Evolutionary conservation across 2,329 filamentous ascomycete genomes (phyloP), one percentile per base, ranked within the genome.

Genomic region (Pseudogymnoascus verrucosus): DNA sequence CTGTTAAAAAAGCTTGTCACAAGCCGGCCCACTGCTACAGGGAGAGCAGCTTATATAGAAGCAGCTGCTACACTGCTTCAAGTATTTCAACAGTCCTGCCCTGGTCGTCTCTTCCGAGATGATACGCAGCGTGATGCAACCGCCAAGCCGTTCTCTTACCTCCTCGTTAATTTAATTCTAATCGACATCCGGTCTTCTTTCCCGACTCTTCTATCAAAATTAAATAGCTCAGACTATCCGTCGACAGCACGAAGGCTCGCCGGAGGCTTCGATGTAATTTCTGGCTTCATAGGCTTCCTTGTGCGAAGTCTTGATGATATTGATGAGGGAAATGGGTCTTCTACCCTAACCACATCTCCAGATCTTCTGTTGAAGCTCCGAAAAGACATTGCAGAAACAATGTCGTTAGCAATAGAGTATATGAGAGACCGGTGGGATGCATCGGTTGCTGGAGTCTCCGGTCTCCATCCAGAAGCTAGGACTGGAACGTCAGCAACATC

Each of bases 401-500:
- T 89, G 70, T 84, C 84, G 0, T 74, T 86, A 1, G 80, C 82
- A 0, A 80, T 87, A 65, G 87, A 89, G 73, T 87, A 86, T 71
- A 78, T 90, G 1, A 82, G 86, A 42, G 88, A 90, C 70, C 77
- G 87, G n/a, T 89, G 85, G 84, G 87, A 90, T 70, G 84, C 84
- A 4, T 82, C 83, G 1, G 77, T 84, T n/a, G 82, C 85, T 3
- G 86, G 85, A 10, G 82, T 83, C 5, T 79, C 82, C 71, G 85
- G 85, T 2, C 71, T 89, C 5, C 83, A 89, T 69, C 82, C 81
- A 1, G 80, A 82, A 8, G 83, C 84, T 4, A 80, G 84, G 36
- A 65, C 70, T 1, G 76, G 75, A 11, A 74, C 74, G 1, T 73
- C 79, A 12, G 75, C 80, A 40, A 80, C 79, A 1, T 74, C 74